Percentiles rank a stretch among this genome's conserved stretches.
These are phyloP conservation scores for Cardiospermum halicacabum DNA, from an alignment of 345 rosid species.

Conservation along the genomic window DNA sequence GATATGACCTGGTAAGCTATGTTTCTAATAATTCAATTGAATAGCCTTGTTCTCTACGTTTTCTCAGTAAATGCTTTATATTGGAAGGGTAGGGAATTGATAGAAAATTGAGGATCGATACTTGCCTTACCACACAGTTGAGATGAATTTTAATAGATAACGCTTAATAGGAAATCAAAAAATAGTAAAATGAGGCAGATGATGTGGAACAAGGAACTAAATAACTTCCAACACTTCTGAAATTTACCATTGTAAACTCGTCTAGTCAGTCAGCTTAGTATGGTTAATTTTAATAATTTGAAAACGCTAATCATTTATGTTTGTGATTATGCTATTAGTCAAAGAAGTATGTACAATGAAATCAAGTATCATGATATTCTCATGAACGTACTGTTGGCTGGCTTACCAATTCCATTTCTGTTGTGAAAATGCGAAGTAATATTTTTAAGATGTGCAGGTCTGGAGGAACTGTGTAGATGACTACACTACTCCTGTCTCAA, in stretches of 20 bases:
- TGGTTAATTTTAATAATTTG: slow-evolving; percentile 1
- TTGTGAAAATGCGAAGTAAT: not conserved
- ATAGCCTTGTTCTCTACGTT: not conserved
- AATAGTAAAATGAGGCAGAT: not conserved
- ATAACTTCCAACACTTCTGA: not conserved
- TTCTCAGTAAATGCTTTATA: not conserved
- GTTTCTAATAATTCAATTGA: not conserved
- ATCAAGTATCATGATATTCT: not conserved
- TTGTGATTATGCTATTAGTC: too few relatives aligned
- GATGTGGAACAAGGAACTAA: not conserved
- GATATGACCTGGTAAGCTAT: slow-evolving; percentile 84
- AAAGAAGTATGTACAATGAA: not conserved
- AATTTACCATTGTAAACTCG: not conserved
- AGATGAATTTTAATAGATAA: too few relatives aligned
- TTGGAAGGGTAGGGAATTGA: not conserved
- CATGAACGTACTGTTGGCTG: not conserved
- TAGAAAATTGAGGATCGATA: not conserved
- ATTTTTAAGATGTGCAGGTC: slow-evolving; percentile 38
- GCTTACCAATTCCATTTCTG: not conserved
- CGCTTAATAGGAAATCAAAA: too few relatives aligned
- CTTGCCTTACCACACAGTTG: too few relatives aligned
- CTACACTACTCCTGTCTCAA: slow-evolving; percentile 59
- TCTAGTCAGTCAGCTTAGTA: too few relatives aligned
- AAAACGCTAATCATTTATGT: not conserved
- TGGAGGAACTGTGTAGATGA: slow-evolving; percentile 94